These are phyloP conservation scores for Hevea brasiliensis DNA, from an alignment of 345 rosid genomes.

Conservation along the genomic window DNA sequence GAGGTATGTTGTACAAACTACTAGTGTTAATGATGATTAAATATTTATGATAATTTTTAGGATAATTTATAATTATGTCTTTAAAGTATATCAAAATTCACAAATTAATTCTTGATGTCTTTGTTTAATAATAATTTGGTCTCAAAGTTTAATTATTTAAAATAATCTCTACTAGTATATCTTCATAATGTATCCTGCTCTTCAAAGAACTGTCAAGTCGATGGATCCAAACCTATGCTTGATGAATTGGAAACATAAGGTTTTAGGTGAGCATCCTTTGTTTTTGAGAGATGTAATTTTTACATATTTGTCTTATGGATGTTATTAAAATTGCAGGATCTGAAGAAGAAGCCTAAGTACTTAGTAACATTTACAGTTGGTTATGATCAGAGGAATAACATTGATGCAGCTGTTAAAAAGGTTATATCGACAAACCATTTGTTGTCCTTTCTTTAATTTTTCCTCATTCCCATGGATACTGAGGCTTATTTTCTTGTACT, in stretches of 20 bases:
- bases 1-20: slow-evolving; percentile 51
- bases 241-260: background rate
- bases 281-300: background rate
- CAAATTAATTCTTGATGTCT: too few species aligned
- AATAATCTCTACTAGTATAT: background rate
- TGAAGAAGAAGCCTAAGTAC: slow-evolving; percentile 77
- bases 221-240: background rate
- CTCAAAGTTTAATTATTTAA: too few species aligned
- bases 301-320: slow-evolving; percentile 1
- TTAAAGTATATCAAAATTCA: too few species aligned
- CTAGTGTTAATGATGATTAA: background rate
- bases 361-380: slow-evolving; percentile 88
- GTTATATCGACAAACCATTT: slow-evolving; percentile 32
- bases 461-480: slow-evolving; percentile 21
- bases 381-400: slow-evolving; percentile 60
- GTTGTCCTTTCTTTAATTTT: background rate
- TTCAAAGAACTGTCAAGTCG: background rate
- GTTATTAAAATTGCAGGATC: slow-evolving; percentile 54
- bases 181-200: background rate
- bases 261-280: background rate
- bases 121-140: too few species aligned
- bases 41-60: too few species aligned
- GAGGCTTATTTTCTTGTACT: slow-evolving; percentile 30
- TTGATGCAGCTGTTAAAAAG: slow-evolving; percentile 76
- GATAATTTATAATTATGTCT: too few species aligned